Base-by-base conservation (phyloP, 257 asterid genomes). In the Solanum rostratum region DNA sequence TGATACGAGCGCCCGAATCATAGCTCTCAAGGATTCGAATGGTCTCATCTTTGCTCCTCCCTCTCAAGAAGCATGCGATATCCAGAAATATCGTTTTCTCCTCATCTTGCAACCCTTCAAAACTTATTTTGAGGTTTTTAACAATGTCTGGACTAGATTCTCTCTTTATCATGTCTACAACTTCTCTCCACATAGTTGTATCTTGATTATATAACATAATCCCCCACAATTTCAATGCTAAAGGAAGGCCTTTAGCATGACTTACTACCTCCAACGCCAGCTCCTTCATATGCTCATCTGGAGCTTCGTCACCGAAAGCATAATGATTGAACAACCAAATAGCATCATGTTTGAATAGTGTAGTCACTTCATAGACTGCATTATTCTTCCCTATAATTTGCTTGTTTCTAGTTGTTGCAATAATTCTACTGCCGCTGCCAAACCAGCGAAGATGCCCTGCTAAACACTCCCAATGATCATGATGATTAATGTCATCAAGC, bases 1-100 rank as follows among this genome's bases (percentile, higher is more conserved):
- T 4, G 19, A 14, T 50, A 14, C 0, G 16, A 0, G 54, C 19
- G 0, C 0, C 5, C 0, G 0, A 12, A 12, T 49, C 16, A 3
- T 12, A 49, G 6, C 53, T 49, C 53, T 49, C 0, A 12, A 49
- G 16, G 12, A 49, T 12, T 49, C 5, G 3, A 20, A 2, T 6
- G n/a, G 18, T 52, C 20, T 5, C 15, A 5, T 52, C 20, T 52
- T 5, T 7, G 2, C 10, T 0, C 7, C 0, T 53, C 18, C 59
- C 59, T 53, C 59, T 6, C 0, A 53, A 53, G 59, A 53, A 53
- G 22, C 59, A 53, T 18, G 59, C 10, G 0, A 53, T 53, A 53
- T 53, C 59, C 16, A 53, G 59, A 33, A 33, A 33, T 3, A 33
- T 33, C 5, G 4, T 33, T 3, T 33, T 33, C 37, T 33, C 37